Evolutionary conservation across 2,329 filamentous ascomycete species (phyloP), one percentile per base, ranked within the genome.

Genomic region (Waltergamsia citrina): DNA sequence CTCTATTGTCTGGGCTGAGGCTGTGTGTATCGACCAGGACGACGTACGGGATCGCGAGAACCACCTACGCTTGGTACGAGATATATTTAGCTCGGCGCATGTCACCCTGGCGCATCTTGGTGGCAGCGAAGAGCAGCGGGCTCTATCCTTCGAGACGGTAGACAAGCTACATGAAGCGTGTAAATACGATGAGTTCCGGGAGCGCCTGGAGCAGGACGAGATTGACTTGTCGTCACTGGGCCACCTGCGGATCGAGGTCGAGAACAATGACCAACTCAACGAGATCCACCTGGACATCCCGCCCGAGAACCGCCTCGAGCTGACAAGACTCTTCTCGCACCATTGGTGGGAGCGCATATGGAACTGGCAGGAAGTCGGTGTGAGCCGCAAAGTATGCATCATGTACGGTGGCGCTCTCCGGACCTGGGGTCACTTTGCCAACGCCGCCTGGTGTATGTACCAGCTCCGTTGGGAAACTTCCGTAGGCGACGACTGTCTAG

Each of bases 21-120:
- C 43, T 18, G 34, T 46, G 3, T 46, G 43, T 36, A 46, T 45
- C 36, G 41, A 46, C 38, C 43, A 43, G 30, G 18, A 36, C 24
- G 31, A 46, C 29, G 1, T 17, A 1, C 7, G 5, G 8, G 44
- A 46, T 29, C 36, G 39, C 18, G 38, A 41, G 34, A 19, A 22
- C n/a, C 43, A 46, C 21, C 31, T 46, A 6, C 22, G 32, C 19
- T 27, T 44, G 17, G 32, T 39, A 35, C 29, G 36, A 14, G 36
- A 42, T 33, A 34, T 46, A 14, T 39, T 37, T 18, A 31, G 20
- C 22, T 29, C 33, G 19, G 29, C 29, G 11, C 25, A 33, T 20
- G 37, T 33, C 18, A 38, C 37, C 1, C 28, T 35, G 17, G 37
- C 33, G n/a, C 34, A 32, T 23, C 34, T 38, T 8, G 37, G 37